Conservation (phyloP, 2,329 filamentous ascomycete species). For the Colletotrichum sp. region DNA sequence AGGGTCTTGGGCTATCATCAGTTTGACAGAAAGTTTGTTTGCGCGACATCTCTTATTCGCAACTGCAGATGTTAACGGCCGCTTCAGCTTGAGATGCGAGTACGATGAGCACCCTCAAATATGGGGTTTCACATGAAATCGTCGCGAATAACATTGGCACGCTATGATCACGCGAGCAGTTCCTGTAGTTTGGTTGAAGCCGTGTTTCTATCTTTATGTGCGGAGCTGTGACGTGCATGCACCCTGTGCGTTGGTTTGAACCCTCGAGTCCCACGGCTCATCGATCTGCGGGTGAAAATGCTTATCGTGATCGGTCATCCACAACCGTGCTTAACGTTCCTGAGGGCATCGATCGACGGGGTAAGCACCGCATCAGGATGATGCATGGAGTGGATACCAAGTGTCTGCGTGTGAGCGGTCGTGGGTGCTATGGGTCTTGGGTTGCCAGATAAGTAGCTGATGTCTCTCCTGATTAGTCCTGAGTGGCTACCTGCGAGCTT, state of each 20-base stretch:
- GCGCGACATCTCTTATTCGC: not conserved
- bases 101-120: not conserved
- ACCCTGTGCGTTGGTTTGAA: not conserved
- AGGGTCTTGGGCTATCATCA: not conserved
- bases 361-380: not conserved
- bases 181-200: not conserved
- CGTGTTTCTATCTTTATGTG: not conserved
- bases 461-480: not conserved
- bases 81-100: not conserved
- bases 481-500: not conserved
- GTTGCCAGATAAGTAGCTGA: not conserved
- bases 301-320: not conserved
- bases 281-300: not conserved
- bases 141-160: not conserved
- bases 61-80: rapidly evolving
- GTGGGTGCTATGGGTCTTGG: not conserved
- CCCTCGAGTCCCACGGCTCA: not conserved
- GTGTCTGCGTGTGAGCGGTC: not conserved
- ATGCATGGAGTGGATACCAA: not conserved
- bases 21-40: not conserved
- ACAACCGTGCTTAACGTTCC: not conserved
- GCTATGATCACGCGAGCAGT: not conserved
- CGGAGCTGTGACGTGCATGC: not conserved
- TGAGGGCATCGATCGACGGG: not conserved
- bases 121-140: not conserved